phyloP scores from a whole-genome alignment of 805 yeast species.

The Wickerhamomyces chaumierensis region DNA sequence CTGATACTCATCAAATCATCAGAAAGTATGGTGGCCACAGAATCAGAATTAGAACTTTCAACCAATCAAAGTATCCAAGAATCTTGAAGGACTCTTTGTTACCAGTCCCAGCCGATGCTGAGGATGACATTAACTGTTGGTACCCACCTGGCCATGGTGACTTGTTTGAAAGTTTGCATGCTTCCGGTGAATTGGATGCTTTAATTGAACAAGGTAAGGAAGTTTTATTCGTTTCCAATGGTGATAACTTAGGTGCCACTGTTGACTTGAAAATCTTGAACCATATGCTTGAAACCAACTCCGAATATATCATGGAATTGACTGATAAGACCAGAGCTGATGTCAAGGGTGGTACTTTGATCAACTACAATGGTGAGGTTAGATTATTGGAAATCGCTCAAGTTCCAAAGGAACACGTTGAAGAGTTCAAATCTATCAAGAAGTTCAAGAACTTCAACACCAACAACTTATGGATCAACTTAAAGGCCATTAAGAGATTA shows the following conservation, averaged over 20 bases:
- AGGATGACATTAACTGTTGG: slow-evolving; percentile 80
- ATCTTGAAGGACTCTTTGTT: slow-evolving; percentile 89
- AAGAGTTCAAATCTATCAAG: slow-evolving; percentile 95
- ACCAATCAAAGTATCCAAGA: slow-evolving; percentile 97
- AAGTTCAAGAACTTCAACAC: slow-evolving; percentile 98
- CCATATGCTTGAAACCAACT: slow-evolving; percentile 84
- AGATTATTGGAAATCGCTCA: slow-evolving; percentile 94
- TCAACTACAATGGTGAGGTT: slow-evolving; percentile 90
- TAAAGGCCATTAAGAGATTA: slow-evolving; percentile 87
- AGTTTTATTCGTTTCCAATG: slow-evolving; percentile 88
- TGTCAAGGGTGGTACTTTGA: slow-evolving; percentile 98
- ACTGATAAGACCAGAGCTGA: slow-evolving; percentile 99
- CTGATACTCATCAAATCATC: slow-evolving; percentile 88
- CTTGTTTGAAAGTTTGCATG: slow-evolving; percentile 78
- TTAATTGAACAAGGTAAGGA: slow-evolving; percentile 91
- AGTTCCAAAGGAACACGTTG: slow-evolving; percentile 97
- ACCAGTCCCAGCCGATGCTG: slow-evolving; percentile 76
- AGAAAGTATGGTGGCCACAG: slow-evolving; percentile 96
- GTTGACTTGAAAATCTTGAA: slow-evolving; percentile 83
- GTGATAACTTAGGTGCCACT: slow-evolving; percentile 97
- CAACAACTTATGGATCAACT: slow-evolving; percentile 93
- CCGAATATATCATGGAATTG: slow-evolving; percentile 96
- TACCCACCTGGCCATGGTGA: slow-evolving; percentile 99
- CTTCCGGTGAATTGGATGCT: slow-evolving; percentile 86
- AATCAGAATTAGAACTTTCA: slow-evolving; percentile 88